Evolutionary conservation across 2,329 filamentous ascomycete species (phyloP).

Genomic region (Lachnellula occidentalis): DNA sequence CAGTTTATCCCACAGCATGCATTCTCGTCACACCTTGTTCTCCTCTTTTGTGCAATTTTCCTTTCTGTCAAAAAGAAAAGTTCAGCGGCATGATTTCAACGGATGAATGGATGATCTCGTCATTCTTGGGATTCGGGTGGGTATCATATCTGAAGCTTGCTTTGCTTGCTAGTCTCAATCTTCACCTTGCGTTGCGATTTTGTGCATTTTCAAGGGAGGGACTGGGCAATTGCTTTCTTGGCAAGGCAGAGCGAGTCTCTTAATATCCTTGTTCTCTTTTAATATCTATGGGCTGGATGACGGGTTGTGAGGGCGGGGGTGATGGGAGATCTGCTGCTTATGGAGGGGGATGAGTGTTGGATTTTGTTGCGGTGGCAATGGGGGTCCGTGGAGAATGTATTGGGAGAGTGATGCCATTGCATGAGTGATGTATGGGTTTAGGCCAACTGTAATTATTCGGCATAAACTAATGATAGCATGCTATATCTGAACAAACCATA

Average conservation of each 20-base stretch:
- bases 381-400: neutral
- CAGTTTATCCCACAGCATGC: conserved; percentile 4
- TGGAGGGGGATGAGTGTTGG: neutral
- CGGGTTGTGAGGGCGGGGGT: neutral
- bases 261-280: neutral
- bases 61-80: conserved; percentile 10
- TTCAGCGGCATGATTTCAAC: conserved; percentile 11
- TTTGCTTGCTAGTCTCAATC: conserved; percentile 2
- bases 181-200: neutral
- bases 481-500: neutral
- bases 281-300: neutral
- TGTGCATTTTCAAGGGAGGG: conserved; percentile 12
- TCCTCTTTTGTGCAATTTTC: conserved; percentile 8
- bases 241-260: neutral
- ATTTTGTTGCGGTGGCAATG: neutral
- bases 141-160: conserved; percentile 3
- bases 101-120: conserved; percentile 4
- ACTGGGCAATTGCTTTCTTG: neutral
- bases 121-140: neutral
- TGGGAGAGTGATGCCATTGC: neutral
- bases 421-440: neutral
- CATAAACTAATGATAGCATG: neutral
- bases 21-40: conserved; percentile 10
- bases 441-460: neutral
- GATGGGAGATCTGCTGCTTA: neutral